Evolutionary conservation across 495 filamentous ascomycete genomes (phyloP).

Genomic region (Penicillium flavigenum): DNA sequence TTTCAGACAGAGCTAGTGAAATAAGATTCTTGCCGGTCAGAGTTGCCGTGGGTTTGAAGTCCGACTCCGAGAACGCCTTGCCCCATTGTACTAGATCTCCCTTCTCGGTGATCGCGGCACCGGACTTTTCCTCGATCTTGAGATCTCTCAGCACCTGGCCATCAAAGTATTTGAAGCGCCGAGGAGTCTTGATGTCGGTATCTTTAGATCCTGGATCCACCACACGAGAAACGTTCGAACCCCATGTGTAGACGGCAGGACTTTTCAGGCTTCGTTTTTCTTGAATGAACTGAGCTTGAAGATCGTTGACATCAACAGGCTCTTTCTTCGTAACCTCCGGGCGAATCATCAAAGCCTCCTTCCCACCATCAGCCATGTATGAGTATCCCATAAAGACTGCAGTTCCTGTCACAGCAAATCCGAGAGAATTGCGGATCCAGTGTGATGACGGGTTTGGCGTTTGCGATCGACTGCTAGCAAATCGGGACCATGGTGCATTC

Average conservation of each 20-base stretch:
- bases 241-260: conserved; percentile 92
- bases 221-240: conserved; percentile 80
- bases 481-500: conserved; percentile 32
- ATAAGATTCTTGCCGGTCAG: conserved; percentile 77
- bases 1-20: conserved; percentile 69
- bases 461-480: conserved; percentile 32
- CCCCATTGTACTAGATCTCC: conserved; percentile 96
- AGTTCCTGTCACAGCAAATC: conserved; percentile 37
- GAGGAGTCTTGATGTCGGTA: conserved; percentile 70
- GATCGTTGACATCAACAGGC: conserved; percentile 46
- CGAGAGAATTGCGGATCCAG: conserved; percentile 40
- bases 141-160: conserved; percentile 81
- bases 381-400: conserved; percentile 40
- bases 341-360: conserved; percentile 21
- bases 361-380: conserved; percentile 28
- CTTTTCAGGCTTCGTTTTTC: conserved; percentile 85
- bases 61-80: conserved; percentile 61
- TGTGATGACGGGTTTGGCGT: conserved; percentile 20
- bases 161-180: conserved; percentile 79
- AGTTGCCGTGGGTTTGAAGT: conserved; percentile 62
- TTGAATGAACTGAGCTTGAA: conserved; percentile 77
- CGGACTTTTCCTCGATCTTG: conserved; percentile 78
- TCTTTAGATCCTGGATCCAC: conserved; percentile 83
- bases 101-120: conserved; percentile 83
- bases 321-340: conserved; percentile 23